Evolutionary conservation across 2,329 filamentous ascomycete genomes (phyloP), one percentile per base, ranked within the genome.

Genomic region (Aspergillus quadricinctus): DNA sequence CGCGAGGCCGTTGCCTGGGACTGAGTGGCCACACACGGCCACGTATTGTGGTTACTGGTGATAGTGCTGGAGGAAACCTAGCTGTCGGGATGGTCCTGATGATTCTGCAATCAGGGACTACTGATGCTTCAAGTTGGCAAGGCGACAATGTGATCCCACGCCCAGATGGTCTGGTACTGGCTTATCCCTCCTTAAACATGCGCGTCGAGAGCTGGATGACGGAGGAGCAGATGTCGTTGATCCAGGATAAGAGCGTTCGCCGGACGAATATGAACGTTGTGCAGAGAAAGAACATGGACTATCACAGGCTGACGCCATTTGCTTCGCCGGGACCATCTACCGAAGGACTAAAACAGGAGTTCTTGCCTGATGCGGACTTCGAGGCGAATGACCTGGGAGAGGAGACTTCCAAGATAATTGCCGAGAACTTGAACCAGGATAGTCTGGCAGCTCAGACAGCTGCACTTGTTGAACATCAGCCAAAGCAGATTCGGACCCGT

Each of bases 131-230:
- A 25, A 76, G 81, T 50, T 84, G 81, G 72, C 76, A 80, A 55
- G 80, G 80, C 14, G 81, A 85, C 60, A 76, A 77, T 21, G 78
- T 85, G 2, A 79, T 96, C 5, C 88, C 92, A 0, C 71, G 83
- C 0, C 94, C 94, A 0, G 88, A 89, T 52, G 93, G 92, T 0
- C 75, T 97, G 7, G 81, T 97, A 0, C 80, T 96, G 50, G 86
- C 95, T 57, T 99, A 99, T 67, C 94, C 94, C 0, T 87, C 88
- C 0, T 77, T 99, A 57, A 94, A 97, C 67, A 92, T 97, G 89
- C 97, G 96, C 67, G 97, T 97, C 62, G 91, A 91, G 40, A 97
- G 92, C 72, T 99, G 94, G 94, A 97, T 99, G 92, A 92, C 90
- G 0, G 93, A 97, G 66, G 93, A 97, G 72, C 92, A 99, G 71